phyloP scores from a whole-genome alignment of 106 monocot species.

The Posidonia australis region DNA sequence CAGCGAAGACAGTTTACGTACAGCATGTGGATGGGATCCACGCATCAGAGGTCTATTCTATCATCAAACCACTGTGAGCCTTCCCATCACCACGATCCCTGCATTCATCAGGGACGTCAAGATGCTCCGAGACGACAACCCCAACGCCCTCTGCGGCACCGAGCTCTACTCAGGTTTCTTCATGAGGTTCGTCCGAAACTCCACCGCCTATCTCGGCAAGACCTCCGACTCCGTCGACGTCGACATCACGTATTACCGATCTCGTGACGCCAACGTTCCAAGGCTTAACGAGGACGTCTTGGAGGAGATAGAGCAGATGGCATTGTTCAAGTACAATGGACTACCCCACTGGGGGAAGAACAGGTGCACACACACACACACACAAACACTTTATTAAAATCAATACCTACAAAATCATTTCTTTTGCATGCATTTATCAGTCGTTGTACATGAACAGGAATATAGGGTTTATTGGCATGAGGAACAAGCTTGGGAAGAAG shows the following conservation, averaged over 20 bases:
- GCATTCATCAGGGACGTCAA: constrained; percentile 26
- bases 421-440: constrained; percentile 9
- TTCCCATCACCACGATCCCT: constrained; percentile 11
- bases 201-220: constrained; percentile 21
- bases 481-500: constrained; percentile 6
- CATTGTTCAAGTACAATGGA: constrained; percentile 17
- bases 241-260: constrained; percentile 14
- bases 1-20: constrained; percentile 19
- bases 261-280: not conserved
- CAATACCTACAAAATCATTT: too few species aligned
- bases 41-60: constrained; percentile 23
- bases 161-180: constrained; percentile 16
- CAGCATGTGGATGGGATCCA: constrained; percentile 39
- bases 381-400: too few species aligned
- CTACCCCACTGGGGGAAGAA: constrained; percentile 16
- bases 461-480: constrained; percentile 13
- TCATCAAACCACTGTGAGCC: constrained; percentile 31
- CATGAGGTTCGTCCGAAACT: constrained; percentile 16
- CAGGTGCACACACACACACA: not conserved
- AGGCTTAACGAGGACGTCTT: constrained; percentile 16
- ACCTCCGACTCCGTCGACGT: constrained; percentile 10
- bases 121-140: constrained; percentile 9
- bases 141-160: constrained; percentile 9
- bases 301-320: constrained; percentile 22
- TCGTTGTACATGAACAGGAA: constrained; percentile 11